Percentiles rank a stretch among this genome's conserved stretches.
These are phyloP conservation scores for Gynochthodes officinalis DNA, from an alignment of 257 asterid genomes.

Conservation along the genomic window DNA sequence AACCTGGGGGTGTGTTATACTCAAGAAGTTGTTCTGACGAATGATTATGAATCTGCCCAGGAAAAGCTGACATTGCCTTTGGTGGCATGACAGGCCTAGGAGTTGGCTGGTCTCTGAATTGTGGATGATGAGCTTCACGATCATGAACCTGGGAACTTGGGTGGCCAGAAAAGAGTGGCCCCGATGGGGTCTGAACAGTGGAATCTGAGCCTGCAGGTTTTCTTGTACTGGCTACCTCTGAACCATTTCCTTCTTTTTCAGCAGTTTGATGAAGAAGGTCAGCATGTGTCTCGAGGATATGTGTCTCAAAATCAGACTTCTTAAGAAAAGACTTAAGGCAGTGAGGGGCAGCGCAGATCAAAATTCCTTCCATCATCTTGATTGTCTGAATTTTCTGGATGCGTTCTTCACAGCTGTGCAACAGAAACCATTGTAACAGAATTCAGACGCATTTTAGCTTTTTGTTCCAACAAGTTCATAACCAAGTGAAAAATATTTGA, in stretches of 20 bases:
- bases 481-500: background rate
- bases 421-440: conserved; percentile 13
- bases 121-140: conserved; percentile 49
- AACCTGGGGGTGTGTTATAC: conserved; percentile 43
- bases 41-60: conserved; percentile 54
- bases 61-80: conserved; percentile 45
- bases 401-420: conserved; percentile 80
- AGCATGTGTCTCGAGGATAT: conserved; percentile 54
- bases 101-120: conserved; percentile 54
- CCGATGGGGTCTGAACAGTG: conserved; percentile 82
- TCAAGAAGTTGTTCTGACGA: conserved; percentile 60
- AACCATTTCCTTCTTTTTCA: conserved; percentile 62
- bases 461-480: background rate
- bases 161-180: conserved; percentile 59
- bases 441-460: conserved; percentile 5
- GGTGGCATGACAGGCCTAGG: conserved; percentile 54
- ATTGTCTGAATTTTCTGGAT: conserved; percentile 94
- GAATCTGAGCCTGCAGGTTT: conserved; percentile 81
- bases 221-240: conserved; percentile 62
- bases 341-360: conserved; percentile 90
- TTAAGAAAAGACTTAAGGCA: conserved; percentile 89
- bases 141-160: conserved; percentile 61
- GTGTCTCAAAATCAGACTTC: conserved; percentile 70
- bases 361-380: conserved; percentile 87
- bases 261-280: conserved; percentile 55